A percentile compares a stretch with the other conserved stretches of the same genome.
Conservation (phyloP, 1,139 yeast genomes). For the Kodamaea sp. region DNA sequence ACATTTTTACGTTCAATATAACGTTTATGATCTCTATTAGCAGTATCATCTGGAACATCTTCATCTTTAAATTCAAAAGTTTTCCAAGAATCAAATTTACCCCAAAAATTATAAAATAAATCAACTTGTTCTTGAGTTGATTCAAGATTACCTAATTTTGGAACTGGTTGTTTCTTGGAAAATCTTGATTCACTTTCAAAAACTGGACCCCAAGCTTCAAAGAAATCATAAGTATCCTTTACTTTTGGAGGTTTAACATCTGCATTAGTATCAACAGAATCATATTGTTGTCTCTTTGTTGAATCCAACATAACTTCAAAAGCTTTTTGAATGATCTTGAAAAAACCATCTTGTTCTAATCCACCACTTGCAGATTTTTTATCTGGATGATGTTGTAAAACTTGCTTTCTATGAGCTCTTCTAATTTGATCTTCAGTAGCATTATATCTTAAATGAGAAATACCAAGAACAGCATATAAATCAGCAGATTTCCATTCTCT, state of each 20-base stretch:
- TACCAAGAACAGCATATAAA: slow-evolving; percentile 92
- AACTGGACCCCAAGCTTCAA: slow-evolving; percentile 89
- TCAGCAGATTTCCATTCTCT: slow-evolving; percentile 98
- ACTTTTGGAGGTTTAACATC: slow-evolving; percentile 77
- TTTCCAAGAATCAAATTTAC: slow-evolving; percentile 97
- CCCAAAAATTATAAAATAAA: slow-evolving; percentile 85
- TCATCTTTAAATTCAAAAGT: slow-evolving; percentile 96
- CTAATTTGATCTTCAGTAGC: slow-evolving; percentile 94
- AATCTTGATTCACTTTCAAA: slow-evolving; percentile 89
- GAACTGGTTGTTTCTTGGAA: slow-evolving; percentile 88
- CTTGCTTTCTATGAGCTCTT: slow-evolving; percentile 96
- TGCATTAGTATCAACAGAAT: slow-evolving; percentile 89
- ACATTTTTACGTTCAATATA: slow-evolving; percentile 95
- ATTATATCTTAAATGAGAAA: slow-evolving; percentile 83
- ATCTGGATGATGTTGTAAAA: slow-evolving; percentile 96
- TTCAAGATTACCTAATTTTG: slow-evolving; percentile 66
- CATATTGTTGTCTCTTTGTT: slow-evolving; percentile 83
- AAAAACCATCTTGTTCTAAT: slow-evolving; percentile 92
- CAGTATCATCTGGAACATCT: slow-evolving; percentile 98
- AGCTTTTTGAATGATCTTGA: slow-evolving; percentile 96
- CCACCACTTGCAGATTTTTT: slow-evolving; percentile 87
- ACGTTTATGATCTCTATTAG: slow-evolving; percentile 99
- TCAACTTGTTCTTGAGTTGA: slow-evolving; percentile 83
- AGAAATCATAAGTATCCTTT: slow-evolving; percentile 68
- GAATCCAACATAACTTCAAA: slow-evolving; percentile 87